Evolutionary conservation across 2,329 filamentous ascomycete species (phyloP), one percentile per base, ranked within the genome.

Genomic region (Aureobasidium sp.): DNA sequence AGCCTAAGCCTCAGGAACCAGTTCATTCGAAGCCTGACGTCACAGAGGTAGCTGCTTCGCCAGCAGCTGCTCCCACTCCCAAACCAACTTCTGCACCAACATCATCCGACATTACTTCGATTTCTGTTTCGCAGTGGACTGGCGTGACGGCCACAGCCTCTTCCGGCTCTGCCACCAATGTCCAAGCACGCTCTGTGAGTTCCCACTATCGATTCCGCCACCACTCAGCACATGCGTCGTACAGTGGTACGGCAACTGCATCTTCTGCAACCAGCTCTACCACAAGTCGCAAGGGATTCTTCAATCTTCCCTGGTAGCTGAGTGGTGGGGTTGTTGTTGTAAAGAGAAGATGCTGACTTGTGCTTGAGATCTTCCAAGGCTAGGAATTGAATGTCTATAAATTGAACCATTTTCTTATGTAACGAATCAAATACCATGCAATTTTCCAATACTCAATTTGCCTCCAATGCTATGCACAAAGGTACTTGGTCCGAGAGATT

Each of bases 221-320:
- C 33, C 56, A 48, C 31, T 37, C 35, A 29, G 42, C 42, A 48
- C 24, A 49, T 22, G 39, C 19, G 17, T 44, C 53, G 14, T 15
- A 42, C 8, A 57, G 39, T 57, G 53, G 39, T 44, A 35, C 33
- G 44, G 17, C 11, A 9, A 35, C 22, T 17, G 15, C 33, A 31
- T 29, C 50, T 19, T 42, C 50, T 29, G 35, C 50, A 37, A 35
- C 42, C 12, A 39, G 42, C 42, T 42, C 57, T 27, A 40, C 44
- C 11, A 39, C 50, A 14, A 50, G 57, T 50, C 44, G 44, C 24
- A 49, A 44, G 35, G 45, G 57, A 17, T 60, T 60, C 33, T 50
- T 60, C 35, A 50, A 50, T 17, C 45, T 60, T 42, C 57, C 45
- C 15, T 60, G 57, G 57, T 60, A 52, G 49, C 31, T 52, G 33